Evolutionary conservation across 805 yeast species (phyloP), one percentile per base, ranked within the genome.

Genomic region (Starmerella vaccinii): DNA sequence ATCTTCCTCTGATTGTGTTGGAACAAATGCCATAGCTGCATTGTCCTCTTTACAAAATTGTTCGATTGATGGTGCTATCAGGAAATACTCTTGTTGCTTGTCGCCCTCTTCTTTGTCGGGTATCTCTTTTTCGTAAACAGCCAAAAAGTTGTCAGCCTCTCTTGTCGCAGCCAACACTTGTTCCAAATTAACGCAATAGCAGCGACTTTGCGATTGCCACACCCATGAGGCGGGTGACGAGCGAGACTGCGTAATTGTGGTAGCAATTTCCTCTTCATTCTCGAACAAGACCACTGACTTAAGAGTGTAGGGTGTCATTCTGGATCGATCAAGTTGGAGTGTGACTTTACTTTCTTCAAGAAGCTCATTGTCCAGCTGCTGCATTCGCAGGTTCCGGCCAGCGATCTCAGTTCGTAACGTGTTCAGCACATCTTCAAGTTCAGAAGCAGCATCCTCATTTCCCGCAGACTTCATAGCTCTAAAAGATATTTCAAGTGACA

Each of bases 21-120:
- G n/a, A 26, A 3, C 22, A n/a, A 24, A 13, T 4, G 12, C 5
- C 10, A 23, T 33, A 2, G 24, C 27, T 3, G 3, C 48, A 16
- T 45, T 27, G 23, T 52, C 52, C 2, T 23, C 12, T 15, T 41
- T 24, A 27, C 39, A 32, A 18, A 50, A 53, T 16, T 26, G n/a
- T 18, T 42, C 10, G 1, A 53, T 30, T 2, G 54, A 53, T 2
- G 52, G 49, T 12, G 54, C 49, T 4, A 30, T 12, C 9, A 27
- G 13, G 2, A 9, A 3, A 2, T 21, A 12, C 29, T 16, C 35
- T 4, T 9, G 18, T 32, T 7, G n/a, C 9, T 16, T 13, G 15
- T 16, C 35, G 35, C 18, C 15, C 7, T 15, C 35, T 2, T 8
- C 35, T 2, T 32, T 16, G 35, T 15, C 9, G 19, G 16, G 12